Base-by-base conservation (phyloP, 495 filamentous ascomycete species). In the Penicillium subrubescens region DNA sequence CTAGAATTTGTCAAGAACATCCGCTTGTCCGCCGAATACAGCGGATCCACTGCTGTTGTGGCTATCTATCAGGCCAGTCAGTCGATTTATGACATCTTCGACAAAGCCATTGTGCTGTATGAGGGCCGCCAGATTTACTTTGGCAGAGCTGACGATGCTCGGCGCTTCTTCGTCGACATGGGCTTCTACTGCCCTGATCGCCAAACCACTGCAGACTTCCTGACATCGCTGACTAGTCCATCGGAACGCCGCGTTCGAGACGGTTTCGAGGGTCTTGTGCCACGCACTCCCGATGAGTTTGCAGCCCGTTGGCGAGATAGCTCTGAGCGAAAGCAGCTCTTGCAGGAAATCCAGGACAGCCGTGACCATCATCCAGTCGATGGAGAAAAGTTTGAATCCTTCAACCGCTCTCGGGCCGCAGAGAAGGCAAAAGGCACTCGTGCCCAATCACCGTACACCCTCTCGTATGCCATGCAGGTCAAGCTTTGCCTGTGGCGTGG, bases 31-130 rank as follows among this genome's bases (percentile, higher is more conserved):
- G 90, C 91, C 15, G 87, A 92, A 67, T 80, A 92, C 54, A 87
- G 89, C 73, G 81, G 88, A 67, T 90, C 86, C 3, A 89, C 87
- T 51, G 92, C 90, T 10, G 91, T 92, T 34, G 89, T 93, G n/a
- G 91, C 90, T 0, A 82, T 93, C 5, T 95, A 94, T 66, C 92
- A 95, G 72, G 92, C 92, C 0, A 89, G 87, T 14, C 91, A 96
- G 71, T 90, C 87, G 63, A 96, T 96, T 64, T 96, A 93, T 73
- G 77, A 79, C 39, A 67, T 79, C 14, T 88, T 88, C 61, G 87
- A 89, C 70, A 88, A 88, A 67, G 82, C 83, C 7, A 57, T 79
- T 2, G 78, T 90, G 1, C 71, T 90, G 0, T 89, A 89, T 64
- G 82, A 87, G 51, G 88, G 88, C 2, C 75, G 83, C 3, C 79